Conservation (phyloP, 441 rosid species). For the Corymbia calophylla region DNA sequence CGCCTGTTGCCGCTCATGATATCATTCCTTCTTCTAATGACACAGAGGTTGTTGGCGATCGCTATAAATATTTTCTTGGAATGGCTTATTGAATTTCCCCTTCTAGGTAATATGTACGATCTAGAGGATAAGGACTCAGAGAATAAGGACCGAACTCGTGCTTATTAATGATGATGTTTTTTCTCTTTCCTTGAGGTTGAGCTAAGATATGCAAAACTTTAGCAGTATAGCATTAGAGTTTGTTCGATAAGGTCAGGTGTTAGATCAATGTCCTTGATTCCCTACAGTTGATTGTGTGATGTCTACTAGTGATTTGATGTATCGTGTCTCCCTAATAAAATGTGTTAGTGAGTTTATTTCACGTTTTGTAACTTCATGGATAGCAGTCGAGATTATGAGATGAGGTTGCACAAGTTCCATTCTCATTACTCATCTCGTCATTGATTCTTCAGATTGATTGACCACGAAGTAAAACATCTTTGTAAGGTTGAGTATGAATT, state of each 20-base stretch:
- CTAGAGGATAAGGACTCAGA: too few relatives aligned
- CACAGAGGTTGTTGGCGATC: not conserved
- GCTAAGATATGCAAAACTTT: not conserved
- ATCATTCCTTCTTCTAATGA: too few relatives aligned
- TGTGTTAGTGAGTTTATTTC: not conserved
- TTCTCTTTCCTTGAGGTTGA: not conserved
- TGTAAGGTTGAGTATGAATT: not conserved
- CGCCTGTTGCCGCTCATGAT: too few relatives aligned
- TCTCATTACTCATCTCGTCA: fast-evolving
- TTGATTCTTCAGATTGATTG: not conserved
- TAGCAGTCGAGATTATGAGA: not conserved
- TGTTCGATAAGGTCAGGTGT: not conserved
- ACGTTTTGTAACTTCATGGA: not conserved
- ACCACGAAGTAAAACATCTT: fast-evolving
- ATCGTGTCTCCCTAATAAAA: not conserved
- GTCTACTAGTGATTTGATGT: not conserved
- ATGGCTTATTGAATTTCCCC: not conserved
- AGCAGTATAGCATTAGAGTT: not conserved
- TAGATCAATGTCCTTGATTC: not conserved
- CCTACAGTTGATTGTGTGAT: not conserved
- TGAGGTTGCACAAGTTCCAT: not conserved
- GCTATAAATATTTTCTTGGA: too few relatives aligned
- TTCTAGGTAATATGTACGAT: fast-evolving
- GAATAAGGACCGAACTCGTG: fast-evolving
- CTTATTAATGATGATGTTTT: not conserved